Conservation (phyloP, 2,329 filamentous ascomycete species). For the Myotisia sp. region DNA sequence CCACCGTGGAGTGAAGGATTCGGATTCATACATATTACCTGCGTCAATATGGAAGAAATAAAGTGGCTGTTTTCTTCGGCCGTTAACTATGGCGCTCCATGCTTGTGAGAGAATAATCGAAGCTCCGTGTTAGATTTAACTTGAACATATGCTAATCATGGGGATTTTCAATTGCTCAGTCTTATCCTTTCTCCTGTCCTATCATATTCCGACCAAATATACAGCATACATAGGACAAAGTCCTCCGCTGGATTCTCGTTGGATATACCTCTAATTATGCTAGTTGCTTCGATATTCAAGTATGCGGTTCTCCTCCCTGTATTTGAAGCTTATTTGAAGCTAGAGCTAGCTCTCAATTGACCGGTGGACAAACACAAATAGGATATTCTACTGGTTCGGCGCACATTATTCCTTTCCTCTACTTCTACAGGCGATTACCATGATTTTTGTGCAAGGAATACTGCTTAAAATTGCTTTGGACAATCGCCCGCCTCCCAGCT, state of each 20-base stretch:
- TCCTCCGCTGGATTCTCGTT: conserved; percentile 51
- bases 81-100: conserved; percentile 34
- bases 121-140: no score
- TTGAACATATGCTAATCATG: no score
- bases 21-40: no score
- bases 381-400: conserved; percentile 53
- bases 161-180: no score
- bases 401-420: conserved; percentile 45
- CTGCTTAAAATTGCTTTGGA: conserved; percentile 48
- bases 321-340: not conserved
- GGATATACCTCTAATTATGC: conserved; percentile 54
- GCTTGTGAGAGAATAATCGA: conserved; percentile 29
- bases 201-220: conserved; percentile 53
- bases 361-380: no score
- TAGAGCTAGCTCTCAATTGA: no score
- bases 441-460: conserved; percentile 44
- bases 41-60: conserved; percentile 12
- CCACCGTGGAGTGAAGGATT: no score
- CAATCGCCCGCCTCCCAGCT: conserved; percentile 35
- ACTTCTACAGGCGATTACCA: conserved; percentile 46
- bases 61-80: conserved; percentile 28
- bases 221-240: conserved; percentile 46
- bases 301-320: conserved; percentile 18
- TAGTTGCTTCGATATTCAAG: conserved; percentile 50
- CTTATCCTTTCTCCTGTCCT: conserved; percentile 49